phyloP scores from a whole-genome alignment of 768 basidiomycete genomes.

The Suillus plorans region DNA sequence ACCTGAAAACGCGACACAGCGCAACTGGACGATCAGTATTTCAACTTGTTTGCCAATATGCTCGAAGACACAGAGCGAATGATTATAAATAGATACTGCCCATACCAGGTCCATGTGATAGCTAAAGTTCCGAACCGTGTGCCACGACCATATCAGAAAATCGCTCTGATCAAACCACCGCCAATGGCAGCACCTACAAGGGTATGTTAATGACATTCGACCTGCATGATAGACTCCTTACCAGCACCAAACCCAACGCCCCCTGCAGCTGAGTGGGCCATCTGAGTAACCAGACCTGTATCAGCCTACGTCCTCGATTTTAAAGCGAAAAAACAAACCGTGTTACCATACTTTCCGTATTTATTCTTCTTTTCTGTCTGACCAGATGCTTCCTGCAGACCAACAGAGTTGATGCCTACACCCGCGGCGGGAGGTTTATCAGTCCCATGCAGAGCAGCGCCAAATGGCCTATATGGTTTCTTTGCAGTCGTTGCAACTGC shows the following conservation, averaged over 20 bases:
- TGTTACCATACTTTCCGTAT: constrained; percentile 56
- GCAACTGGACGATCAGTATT: not conserved
- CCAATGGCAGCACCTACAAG: constrained; percentile 50
- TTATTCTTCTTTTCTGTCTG: constrained; percentile 54
- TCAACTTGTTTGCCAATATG: not conserved
- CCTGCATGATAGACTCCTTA: constrained; percentile 28
- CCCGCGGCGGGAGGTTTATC: constrained; percentile 32
- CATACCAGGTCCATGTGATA: not conserved
- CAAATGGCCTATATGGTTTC: constrained; percentile 37
- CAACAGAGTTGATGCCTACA: constrained; percentile 28
- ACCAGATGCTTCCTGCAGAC: constrained; percentile 26
- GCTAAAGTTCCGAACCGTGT: not conserved
- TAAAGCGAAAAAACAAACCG: constrained; percentile 35
- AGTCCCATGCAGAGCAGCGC: constrained; percentile 34
- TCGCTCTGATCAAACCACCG: constrained; percentile 46
- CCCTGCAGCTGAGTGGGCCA: constrained; percentile 63
- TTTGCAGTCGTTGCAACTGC: not conserved
- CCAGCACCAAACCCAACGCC: constrained; percentile 80
- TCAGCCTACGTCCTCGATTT: constrained; percentile 10
- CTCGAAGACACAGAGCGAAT: not conserved
- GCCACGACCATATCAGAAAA: constrained; percentile 36
- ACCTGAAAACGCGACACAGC: constrained; percentile 28
- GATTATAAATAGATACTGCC: not conserved
- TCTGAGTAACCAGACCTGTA: constrained; percentile 21
- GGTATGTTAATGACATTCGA: not conserved